A percentile compares a stretch with the other conserved stretches of the same genome.
These are phyloP conservation scores for Colletotrichum sp. DNA, from an alignment of 2,329 filamentous ascomycete species.

Conservation along the genomic window DNA sequence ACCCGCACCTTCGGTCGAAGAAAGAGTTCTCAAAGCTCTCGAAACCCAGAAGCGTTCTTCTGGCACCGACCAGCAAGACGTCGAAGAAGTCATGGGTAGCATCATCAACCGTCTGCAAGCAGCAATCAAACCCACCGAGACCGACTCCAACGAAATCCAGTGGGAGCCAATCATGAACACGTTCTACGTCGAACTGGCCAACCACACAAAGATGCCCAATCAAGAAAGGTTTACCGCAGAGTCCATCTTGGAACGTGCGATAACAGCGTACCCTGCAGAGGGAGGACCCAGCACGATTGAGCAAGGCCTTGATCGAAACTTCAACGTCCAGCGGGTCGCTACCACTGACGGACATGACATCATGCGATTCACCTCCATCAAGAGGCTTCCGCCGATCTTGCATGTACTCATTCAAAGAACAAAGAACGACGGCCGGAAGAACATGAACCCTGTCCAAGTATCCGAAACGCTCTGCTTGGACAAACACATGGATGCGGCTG, in stretches of 20 bases:
- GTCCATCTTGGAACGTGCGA: conserved; percentile 63
- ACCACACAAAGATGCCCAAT: conserved; percentile 60
- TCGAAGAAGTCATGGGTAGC: conserved; percentile 93
- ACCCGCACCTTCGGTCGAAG: conserved; percentile 35
- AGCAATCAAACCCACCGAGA: conserved; percentile 76
- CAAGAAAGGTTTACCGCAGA: conserved; percentile 30
- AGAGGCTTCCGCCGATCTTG: conserved; percentile 79
- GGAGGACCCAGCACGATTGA: conserved; percentile 70
- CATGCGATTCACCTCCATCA: conserved; percentile 73
- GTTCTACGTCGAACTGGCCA: conserved; percentile 67
- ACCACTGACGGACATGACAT: conserved; percentile 50
- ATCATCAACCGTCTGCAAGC: conserved; percentile 90
- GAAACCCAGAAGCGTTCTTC: conserved; percentile 51
- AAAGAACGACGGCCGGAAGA: conserved; percentile 76
- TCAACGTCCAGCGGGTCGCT: conserved; percentile 75
- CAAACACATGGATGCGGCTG: conserved; percentile 77
- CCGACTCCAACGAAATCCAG: conserved; percentile 73
- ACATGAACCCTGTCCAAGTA: conserved; percentile 78
- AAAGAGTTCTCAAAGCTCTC: conserved; percentile 49
- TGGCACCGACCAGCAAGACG: conserved; percentile 83
- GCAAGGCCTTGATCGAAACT: conserved; percentile 82
- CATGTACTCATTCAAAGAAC: conserved; percentile 90
- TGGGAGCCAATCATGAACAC: conserved; percentile 78
- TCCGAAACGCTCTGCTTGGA: conserved; percentile 85
- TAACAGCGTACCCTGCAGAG: conserved; percentile 63